phyloP scores from a whole-genome alignment of 805 yeast species.

The Alloascoidea africana region DNA sequence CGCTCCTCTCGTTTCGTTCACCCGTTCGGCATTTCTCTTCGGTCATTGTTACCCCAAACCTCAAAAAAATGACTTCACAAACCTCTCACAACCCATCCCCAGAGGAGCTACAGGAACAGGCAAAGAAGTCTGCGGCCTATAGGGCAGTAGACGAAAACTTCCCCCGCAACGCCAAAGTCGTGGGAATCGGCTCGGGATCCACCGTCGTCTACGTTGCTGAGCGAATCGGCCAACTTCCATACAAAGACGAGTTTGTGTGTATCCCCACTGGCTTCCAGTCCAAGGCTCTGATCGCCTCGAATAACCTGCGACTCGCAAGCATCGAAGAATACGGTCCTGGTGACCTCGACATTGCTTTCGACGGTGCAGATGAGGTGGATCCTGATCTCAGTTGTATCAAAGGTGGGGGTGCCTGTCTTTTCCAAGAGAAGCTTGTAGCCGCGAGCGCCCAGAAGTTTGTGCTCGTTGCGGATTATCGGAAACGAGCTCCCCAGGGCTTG shows the following conservation, averaged over 20 bases:
- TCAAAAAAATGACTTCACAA: too few species aligned
- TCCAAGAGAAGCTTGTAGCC: conserved; percentile 93
- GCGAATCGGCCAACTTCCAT: conserved; percentile 57
- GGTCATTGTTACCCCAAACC: too few species aligned
- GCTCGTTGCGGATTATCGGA: conserved; percentile 86
- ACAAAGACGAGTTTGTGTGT: conserved; percentile 40
- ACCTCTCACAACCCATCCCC: too few species aligned
- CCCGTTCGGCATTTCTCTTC: too few species aligned
- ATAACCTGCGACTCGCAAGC: conserved; percentile 64
- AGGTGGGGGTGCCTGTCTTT: conserved; percentile 97
- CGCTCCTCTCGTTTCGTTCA: too few species aligned
- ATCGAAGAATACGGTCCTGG: conserved; percentile 61
- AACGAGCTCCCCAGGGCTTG: conserved; percentile 46
- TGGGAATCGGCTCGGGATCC: conserved; percentile 95
- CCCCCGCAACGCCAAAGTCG: conserved; percentile 48
- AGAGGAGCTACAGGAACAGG: conserved; percentile 33
- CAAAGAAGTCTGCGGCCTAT: conserved; percentile 86
- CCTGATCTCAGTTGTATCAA: conserved; percentile 68
- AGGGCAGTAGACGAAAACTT: conserved; percentile 83
- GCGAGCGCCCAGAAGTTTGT: conserved; percentile 61
- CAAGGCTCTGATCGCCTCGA: conserved; percentile 66
- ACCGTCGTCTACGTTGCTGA: conserved; percentile 97
- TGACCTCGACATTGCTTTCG: conserved; percentile 81
- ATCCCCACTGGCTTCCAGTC: conserved; percentile 97
- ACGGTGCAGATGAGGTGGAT: conserved; percentile 98